Evolutionary conservation across 1,284 basidiomycete species (phyloP).

Genomic region (Sanguinoderma infundibulare): DNA sequence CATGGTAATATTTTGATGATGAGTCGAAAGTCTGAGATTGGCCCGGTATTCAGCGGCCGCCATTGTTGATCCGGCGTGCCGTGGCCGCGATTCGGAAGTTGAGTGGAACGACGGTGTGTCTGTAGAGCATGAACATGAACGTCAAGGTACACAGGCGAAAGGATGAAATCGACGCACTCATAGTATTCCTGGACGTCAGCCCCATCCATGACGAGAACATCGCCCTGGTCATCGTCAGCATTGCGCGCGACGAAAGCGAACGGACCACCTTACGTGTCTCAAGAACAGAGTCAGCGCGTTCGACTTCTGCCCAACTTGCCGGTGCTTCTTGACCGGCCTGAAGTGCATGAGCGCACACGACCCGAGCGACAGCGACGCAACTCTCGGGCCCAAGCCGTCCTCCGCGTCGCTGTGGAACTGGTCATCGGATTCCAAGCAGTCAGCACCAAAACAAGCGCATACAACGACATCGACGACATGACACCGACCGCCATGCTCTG

Average conservation of each 20-base stretch:
- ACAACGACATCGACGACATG: neutral
- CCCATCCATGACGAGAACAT: conserved; percentile 78
- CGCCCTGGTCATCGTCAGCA: conserved; percentile 52
- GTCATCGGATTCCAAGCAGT: neutral
- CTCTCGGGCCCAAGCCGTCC: conserved; percentile 67
- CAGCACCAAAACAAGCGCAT: neutral
- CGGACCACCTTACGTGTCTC: conserved; percentile 58
- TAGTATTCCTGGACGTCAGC: conserved; percentile 66
- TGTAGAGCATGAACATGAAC: conserved; percentile 24
- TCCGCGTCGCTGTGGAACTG: conserved; percentile 82
- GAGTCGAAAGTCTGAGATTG: neutral
- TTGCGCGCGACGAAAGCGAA: neutral
- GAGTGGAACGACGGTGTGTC: conserved; percentile 53
- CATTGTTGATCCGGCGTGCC: conserved; percentile 49
- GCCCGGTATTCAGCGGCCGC: neutral
- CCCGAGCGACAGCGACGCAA: conserved; percentile 76
- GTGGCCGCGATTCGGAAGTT: conserved; percentile 61
- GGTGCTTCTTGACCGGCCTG: conserved; percentile 46
- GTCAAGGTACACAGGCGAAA: neutral
- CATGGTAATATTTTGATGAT: neutral
- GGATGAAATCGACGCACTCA: conserved; percentile 51
- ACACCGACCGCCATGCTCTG: conserved; percentile 78
- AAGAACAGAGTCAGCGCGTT: conserved; percentile 59
- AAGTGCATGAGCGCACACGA: conserved; percentile 79
- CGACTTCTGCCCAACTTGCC: conserved; percentile 36